Conservation (phyloP, 2,329 filamentous ascomycete species). For the Nannizziopsis barbatae region DNA sequence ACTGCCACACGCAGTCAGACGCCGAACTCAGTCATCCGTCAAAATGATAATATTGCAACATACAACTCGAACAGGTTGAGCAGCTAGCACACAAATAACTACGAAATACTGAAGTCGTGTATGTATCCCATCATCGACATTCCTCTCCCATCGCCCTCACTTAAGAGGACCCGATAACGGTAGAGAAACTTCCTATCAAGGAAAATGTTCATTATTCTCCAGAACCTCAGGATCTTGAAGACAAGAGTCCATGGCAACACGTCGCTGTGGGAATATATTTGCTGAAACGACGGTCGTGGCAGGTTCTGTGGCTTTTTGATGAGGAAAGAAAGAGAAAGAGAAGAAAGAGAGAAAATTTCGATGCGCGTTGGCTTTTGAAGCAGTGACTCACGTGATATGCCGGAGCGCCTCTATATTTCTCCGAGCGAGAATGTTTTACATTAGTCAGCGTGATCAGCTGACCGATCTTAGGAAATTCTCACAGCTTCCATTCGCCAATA, state of each 20-base stretch:
- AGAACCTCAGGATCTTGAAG: constrained; percentile 47
- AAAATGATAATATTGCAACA: too few relatives aligned
- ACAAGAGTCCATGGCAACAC: constrained; percentile 52
- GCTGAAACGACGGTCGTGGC: constrained; percentile 58
- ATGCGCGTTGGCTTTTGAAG: constrained; percentile 17
- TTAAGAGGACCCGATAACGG: constrained; percentile 54
- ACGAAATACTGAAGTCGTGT: not conserved
- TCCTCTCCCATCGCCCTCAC: constrained; percentile 58
- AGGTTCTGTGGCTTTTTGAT: constrained; percentile 47
- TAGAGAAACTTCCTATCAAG: constrained; percentile 60
- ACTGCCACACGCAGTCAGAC: too few relatives aligned
- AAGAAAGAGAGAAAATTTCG: constrained; percentile 19
- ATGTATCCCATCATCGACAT: constrained; percentile 61
- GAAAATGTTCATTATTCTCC: constrained; percentile 46
- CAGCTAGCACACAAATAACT: too few relatives aligned
- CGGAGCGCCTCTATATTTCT: too few relatives aligned
- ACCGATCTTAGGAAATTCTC: too few relatives aligned
- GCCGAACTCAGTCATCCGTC: too few relatives aligned
- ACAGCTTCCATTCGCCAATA: too few relatives aligned
- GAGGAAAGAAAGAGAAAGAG: constrained; percentile 32
- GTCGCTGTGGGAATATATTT: constrained; percentile 45
- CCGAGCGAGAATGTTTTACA: too few relatives aligned
- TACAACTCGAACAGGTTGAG: too few relatives aligned
- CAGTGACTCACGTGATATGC: constrained; percentile 23
- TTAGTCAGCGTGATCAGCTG: too few relatives aligned